Evolutionary conservation across 257 asterid genomes (phyloP).

Genomic region (Verbascum thapsus): DNA sequence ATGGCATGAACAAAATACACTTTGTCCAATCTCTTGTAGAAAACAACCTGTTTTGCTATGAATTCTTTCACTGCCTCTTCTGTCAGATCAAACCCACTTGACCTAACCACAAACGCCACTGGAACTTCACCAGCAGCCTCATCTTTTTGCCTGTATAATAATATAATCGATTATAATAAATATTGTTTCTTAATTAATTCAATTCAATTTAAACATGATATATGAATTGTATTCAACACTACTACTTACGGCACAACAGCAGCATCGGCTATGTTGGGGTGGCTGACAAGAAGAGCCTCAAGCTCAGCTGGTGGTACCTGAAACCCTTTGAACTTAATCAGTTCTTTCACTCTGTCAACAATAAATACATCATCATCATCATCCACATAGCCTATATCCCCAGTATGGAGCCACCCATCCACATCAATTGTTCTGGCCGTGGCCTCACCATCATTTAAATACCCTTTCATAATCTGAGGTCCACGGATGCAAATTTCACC

Average conservation of each 20-base stretch:
- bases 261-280: slow-evolving; percentile 72
- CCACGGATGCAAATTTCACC: slow-evolving; percentile 60
- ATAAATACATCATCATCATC: slow-evolving; percentile 42
- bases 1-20: slow-evolving; percentile 75
- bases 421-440: slow-evolving; percentile 53
- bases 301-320: slow-evolving; percentile 97
- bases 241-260: slow-evolving; percentile 99
- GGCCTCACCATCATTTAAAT: slow-evolving; percentile 50
- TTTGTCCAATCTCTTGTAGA: slow-evolving; percentile 79
- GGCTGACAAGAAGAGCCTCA: slow-evolving; percentile 79
- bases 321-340: slow-evolving; percentile 88
- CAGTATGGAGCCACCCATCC: slow-evolving; percentile 66
- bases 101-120: slow-evolving; percentile 78
- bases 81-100: slow-evolving; percentile 57
- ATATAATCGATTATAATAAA: no score
- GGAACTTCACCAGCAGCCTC: slow-evolving; percentile 91
- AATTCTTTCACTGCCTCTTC: slow-evolving; percentile 78
- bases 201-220: no score
- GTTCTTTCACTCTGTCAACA: slow-evolving; percentile 82
- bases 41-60: slow-evolving; percentile 85
- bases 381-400: slow-evolving; percentile 45
- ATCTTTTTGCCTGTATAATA: no score
- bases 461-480: slow-evolving; percentile 53
- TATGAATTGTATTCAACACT: no score
- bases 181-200: no score